Evolutionary conservation across 1,284 basidiomycete genomes (phyloP).

Genomic region (Schizophyllum amplum): DNA sequence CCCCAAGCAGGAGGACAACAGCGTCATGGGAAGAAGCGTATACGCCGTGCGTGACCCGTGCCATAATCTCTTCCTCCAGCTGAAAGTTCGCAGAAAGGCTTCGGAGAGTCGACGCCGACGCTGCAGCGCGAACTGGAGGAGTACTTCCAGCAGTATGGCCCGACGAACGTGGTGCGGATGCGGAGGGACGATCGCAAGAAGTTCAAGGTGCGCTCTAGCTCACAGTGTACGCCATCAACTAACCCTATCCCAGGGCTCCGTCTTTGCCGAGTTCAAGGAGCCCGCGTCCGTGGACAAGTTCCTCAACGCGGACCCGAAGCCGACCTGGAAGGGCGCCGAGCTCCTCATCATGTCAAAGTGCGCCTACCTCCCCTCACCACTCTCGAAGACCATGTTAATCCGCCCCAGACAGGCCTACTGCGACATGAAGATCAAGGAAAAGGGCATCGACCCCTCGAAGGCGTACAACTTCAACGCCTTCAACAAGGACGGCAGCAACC

Average conservation of each 20-base stretch:
- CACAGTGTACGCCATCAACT: background rate
- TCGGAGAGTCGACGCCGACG: conserved; percentile 60
- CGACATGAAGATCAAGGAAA: conserved; percentile 96
- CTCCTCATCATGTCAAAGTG: conserved; percentile 87
- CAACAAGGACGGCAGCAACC: conserved; percentile 50
- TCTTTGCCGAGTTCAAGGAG: conserved; percentile 87
- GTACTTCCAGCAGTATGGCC: conserved; percentile 81
- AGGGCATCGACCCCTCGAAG: conserved; percentile 45
- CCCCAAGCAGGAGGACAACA: conserved; percentile 47
- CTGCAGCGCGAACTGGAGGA: conserved; percentile 75
- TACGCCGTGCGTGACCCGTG: conserved; percentile 64
- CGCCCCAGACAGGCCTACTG: conserved; percentile 74
- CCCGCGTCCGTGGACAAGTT: conserved; percentile 68
- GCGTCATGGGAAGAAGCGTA: conserved; percentile 62
- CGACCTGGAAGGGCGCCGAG: conserved; percentile 67
- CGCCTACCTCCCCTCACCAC: conserved; percentile 15
- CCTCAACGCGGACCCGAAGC: conserved; percentile 74
- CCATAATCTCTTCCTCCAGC: background rate
- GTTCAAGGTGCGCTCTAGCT: conserved; percentile 61
- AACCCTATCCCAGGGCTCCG: conserved; percentile 60
- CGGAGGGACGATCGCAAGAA: conserved; percentile 69
- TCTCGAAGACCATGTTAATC: background rate
- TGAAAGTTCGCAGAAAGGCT: conserved; percentile 67
- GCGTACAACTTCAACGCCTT: conserved; percentile 74
- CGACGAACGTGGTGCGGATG: conserved; percentile 83